Evolutionary conservation across 495 filamentous ascomycete species (phyloP).

Genomic region (Haplographium delicatum): DNA sequence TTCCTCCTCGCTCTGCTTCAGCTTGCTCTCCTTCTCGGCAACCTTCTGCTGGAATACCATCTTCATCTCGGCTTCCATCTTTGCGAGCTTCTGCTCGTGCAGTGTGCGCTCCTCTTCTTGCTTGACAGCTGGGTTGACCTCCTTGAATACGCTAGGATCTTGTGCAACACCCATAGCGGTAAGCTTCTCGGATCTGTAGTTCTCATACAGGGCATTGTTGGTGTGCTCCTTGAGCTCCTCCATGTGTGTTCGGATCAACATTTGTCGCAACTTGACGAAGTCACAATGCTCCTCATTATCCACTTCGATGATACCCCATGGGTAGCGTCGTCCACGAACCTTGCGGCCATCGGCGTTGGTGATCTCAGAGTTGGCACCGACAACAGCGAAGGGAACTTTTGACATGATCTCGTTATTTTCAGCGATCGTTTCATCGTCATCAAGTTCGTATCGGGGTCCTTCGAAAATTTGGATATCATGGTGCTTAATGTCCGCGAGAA

Average conservation of each 20-base stretch:
- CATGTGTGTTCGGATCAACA: conserved; percentile 99
- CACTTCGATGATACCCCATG: conserved; percentile 98
- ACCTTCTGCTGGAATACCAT: conserved; percentile 99
- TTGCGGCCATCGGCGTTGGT: conserved; percentile 86
- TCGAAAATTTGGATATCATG: conserved; percentile 99
- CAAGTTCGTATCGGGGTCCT: conserved; percentile 94
- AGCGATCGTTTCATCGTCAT: conserved; percentile 98
- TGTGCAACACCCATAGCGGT: conserved; percentile 96
- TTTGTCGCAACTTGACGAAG: conserved; percentile 98
- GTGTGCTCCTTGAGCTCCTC: conserved; percentile 99
- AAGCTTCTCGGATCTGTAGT: conserved; percentile 99
- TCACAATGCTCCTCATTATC: conserved; percentile 99
- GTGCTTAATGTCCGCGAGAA: conserved; percentile 92
- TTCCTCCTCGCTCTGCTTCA: conserved; percentile 98
- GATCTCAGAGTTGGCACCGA: conserved; percentile 92
- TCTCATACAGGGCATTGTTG: conserved; percentile 97
- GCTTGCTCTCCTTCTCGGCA: conserved; percentile 97
- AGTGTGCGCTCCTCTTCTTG: conserved; percentile 97
- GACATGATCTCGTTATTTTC: conserved; percentile 99
- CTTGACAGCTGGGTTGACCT: conserved; percentile 99
- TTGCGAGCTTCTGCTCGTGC: conserved; percentile 98
- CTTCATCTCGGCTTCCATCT: conserved; percentile 99
- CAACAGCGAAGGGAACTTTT: conserved; percentile 97
- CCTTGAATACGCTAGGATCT: conserved; percentile 98
- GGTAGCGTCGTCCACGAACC: conserved; percentile 93